Base-by-base conservation (phyloP, 495 filamentous ascomycete species). In the Thermothielavioides terrestris region DNA sequence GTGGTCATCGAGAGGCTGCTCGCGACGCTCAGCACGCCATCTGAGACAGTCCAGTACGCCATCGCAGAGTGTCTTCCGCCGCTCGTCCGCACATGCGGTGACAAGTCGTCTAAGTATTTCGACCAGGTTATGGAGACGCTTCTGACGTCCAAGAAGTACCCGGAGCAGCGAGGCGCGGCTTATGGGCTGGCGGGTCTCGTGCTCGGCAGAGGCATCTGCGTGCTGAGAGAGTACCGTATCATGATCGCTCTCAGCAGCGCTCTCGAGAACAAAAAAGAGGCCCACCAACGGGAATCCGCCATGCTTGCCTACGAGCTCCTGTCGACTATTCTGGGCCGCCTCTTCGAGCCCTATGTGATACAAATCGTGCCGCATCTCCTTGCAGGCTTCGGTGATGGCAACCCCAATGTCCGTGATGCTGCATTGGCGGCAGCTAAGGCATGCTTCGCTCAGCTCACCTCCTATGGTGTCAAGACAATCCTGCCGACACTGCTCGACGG, bases 261-360 rank as follows among this genome's bases (percentile, higher is more conserved):
- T 0, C 74, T 83, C 1, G 94, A 97, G 51, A 90, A 96, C 65
- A 96, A 89, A 68, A 95, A 91, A 58, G 89, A 95, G 47, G 62
- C 82, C 3, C 85, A 89, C 65, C 82, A 92, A 58, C 82, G 92
- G 30, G 89, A 95, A 61, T 89, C 90, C 21, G 84, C 89, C 20
- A 78, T 94, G 48, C 72, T 97, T 50, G 92, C 89, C 0, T 95
- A 88, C 54, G 92, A 98, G 67, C 77, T 98, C 4, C 68, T 97
- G 15, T 86, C 92, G 1, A 79, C 81, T 14, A 79, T 96, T 42
- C 78, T 98, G 20, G 91, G 86, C 18, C 80, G 88, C 9, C 76
- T 85, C 3, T 98, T 95, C 63, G 92, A 98, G 66, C 92, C 92
- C 6, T 98, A 96, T 59, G 83, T 95, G 50, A 94, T 97, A 53